These are phyloP conservation scores for Harringtonia lauricola DNA, from an alignment of 2,329 filamentous ascomycete species.

Conservation along the genomic window DNA sequence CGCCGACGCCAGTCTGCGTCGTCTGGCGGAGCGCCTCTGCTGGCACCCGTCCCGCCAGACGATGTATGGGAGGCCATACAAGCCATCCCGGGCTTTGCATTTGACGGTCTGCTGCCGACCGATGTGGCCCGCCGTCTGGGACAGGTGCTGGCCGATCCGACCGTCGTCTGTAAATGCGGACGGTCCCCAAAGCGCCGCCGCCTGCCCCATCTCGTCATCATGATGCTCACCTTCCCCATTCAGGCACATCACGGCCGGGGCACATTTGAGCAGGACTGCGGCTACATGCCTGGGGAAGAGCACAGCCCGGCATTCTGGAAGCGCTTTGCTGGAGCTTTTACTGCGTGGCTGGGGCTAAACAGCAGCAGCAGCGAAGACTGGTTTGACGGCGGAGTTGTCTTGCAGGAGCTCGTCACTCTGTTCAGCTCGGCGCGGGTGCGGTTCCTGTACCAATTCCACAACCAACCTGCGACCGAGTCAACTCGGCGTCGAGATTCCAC, in stretches of 20 bases:
- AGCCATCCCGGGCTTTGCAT: neutral
- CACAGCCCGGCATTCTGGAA: conserved; percentile 2
- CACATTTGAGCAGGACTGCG: neutral
- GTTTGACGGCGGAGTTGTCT: neutral
- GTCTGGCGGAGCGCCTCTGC: neutral
- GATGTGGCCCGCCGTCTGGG: neutral
- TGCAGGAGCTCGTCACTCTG: neutral
- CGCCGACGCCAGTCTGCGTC: neutral
- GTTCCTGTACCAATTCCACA: neutral
- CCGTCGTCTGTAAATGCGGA: neutral
- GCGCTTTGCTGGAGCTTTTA: neutral
- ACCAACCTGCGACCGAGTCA: neutral
- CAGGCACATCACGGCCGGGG: neutral
- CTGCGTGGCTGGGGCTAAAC: conserved; percentile 1
- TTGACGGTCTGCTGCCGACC: neutral
- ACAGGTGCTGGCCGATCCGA: neutral
- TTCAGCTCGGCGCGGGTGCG: neutral
- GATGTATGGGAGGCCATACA: neutral
- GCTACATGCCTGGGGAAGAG: conserved; percentile 2
- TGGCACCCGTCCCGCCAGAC: neutral
- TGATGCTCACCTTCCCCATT: conserved; percentile 2
- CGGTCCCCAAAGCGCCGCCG: conserved; percentile 2
- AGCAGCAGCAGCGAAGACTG: neutral
- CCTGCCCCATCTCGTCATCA: conserved; percentile 1
- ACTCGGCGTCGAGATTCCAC: neutral